Base-by-base conservation (phyloP, 2,329 filamentous ascomycete species). In the Zalaria obscura region DNA sequence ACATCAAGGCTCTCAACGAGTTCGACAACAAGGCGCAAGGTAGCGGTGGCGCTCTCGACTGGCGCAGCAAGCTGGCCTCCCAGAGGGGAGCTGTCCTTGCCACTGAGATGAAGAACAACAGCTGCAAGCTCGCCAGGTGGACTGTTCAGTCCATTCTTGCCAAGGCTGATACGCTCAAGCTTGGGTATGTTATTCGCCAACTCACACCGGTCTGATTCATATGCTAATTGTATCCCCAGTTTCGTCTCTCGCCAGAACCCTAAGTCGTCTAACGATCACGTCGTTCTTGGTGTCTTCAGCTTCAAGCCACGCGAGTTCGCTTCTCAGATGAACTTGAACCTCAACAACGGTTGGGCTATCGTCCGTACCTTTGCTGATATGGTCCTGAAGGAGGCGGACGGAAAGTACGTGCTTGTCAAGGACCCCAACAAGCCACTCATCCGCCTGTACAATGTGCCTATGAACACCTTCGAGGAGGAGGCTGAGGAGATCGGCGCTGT, bases 51-150 rank as follows among this genome's bases (percentile, higher is more conserved):
- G 91, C 91, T 42, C 75, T 98, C 40, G 91, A 98, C 74, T 98
- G 91, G 91, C 77, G 91, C 61, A 82, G 80, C 52, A 98, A 98
- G 76, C 76, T 98, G 46, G 83, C 84, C 49, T 86, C 80, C 54
- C 88, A 95, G 70, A 83, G 91, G 56, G 91, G 91, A 78, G 91
- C 91, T 43, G 89, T 98, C 35, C 83, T 98, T 26, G 91, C 91
- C 18, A 98, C 91, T 8, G 91, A 98, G 72, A 98, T 98, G 91
- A 98, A 98, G 84, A 98, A 98, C 78, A 98, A 98, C 76, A 87
- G 80, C 59, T 93, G 86, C 82, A 98, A 98, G 73, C 80, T 98
- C 48, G 91, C 91, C 44, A 75, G 91, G 62, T 98, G 91, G 91
- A 94, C 91, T 28, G 86, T 89, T 35, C 91, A 98, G 72, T 85